Conservation (phyloP, 176 grass and related monocot species). For the Thinopyrum elongatum region DNA sequence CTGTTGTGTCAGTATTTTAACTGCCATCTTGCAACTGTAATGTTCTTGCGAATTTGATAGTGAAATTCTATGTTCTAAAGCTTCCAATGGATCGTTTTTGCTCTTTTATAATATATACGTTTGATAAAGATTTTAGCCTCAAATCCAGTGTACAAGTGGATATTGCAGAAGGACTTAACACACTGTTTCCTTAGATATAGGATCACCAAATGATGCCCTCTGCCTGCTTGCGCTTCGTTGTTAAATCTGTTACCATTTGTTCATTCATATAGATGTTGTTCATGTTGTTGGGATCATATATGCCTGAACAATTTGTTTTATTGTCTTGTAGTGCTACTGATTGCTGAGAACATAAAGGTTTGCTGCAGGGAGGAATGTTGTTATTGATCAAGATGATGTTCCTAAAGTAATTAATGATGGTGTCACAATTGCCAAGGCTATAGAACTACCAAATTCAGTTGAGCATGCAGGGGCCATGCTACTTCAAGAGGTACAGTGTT, state of each 20-base stretch:
- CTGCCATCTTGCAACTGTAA: neutral
- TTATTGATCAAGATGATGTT: constrained; percentile 77
- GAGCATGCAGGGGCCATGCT: constrained; percentile 81
- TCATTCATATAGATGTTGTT: neutral
- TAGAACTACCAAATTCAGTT: constrained; percentile 73
- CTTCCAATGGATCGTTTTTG: neutral
- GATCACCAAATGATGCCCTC: neutral
- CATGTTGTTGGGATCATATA: constrained; percentile 6
- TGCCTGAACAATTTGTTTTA: neutral
- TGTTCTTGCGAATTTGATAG: neutral
- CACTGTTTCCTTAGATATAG: neutral
- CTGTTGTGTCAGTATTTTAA: neutral
- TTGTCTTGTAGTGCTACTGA: constrained; percentile 33
- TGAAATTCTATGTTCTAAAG: neutral
- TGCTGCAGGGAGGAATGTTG: constrained; percentile 86
- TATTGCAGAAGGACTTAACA: neutral
- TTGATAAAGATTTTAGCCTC: neutral
- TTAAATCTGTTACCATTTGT: neutral
- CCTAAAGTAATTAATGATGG: constrained; percentile 97
- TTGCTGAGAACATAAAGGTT: constrained; percentile 26
- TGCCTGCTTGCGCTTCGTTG: neutral
- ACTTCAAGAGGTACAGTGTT: constrained; percentile 68
- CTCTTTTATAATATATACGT: neutral
- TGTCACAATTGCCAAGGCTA: constrained; percentile 78
- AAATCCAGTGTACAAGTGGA: neutral